These are phyloP conservation scores for Cystobasidium slooffiae DNA, from an alignment of 1,284 basidiomycete species.

Conservation along the genomic window DNA sequence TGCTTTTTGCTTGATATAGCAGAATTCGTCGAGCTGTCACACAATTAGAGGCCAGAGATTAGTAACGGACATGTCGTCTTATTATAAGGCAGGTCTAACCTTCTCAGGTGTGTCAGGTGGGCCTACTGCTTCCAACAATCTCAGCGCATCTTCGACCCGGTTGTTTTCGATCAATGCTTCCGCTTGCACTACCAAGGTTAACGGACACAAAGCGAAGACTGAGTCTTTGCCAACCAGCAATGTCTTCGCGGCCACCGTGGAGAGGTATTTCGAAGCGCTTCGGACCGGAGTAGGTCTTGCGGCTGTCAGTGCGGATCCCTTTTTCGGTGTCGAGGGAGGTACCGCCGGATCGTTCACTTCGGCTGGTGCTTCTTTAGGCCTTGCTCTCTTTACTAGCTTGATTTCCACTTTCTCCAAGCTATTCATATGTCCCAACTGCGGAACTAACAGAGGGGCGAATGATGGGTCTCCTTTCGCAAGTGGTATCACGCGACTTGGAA, in stretches of 20 bases:
- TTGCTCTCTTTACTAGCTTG: conserved; percentile 47
- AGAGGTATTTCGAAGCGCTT: conserved; percentile 36
- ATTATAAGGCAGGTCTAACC: conserved; percentile 1
- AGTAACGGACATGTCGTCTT: background rate
- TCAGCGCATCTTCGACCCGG: conserved; percentile 67
- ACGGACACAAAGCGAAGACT: conserved; percentile 70
- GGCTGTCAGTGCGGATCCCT: background rate
- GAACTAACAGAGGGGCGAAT: conserved; percentile 37
- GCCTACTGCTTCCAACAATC: conserved; percentile 66
- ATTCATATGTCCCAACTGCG: conserved; percentile 42
- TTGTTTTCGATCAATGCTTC: conserved; percentile 71
- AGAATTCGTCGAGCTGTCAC: conserved; percentile 66
- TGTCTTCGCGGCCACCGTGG: conserved; percentile 52
- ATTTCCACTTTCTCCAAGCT: conserved; percentile 49
- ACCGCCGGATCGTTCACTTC: background rate
- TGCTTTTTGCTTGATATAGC: conserved; percentile 75
- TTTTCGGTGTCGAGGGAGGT: conserved; percentile 20
- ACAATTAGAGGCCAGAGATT: background rate
- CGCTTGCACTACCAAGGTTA: conserved; percentile 72
- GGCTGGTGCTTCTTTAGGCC: background rate
- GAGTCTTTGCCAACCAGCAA: conserved; percentile 68
- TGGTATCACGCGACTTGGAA: conserved; percentile 17
- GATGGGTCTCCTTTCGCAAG: background rate
- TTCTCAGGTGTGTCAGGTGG: conserved; percentile 33
- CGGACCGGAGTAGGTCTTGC: conserved; percentile 33